These are phyloP conservation scores for Sugiyamaella qingdaonensis DNA, from an alignment of 805 yeast genomes.

Conservation along the genomic window DNA sequence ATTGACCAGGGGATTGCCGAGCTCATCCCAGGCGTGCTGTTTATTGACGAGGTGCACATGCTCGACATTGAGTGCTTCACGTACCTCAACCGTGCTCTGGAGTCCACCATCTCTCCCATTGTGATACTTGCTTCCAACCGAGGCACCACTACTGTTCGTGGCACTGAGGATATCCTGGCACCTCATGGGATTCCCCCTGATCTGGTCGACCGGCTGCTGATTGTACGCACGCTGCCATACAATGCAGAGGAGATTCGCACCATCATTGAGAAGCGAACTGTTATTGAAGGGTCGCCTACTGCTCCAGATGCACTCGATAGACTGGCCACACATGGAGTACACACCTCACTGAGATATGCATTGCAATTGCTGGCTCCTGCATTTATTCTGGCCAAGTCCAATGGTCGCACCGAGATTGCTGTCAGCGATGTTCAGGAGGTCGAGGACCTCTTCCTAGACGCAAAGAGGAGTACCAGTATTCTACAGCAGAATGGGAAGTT, in stretches of 20 bases:
- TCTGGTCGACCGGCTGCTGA: conserved; percentile 83
- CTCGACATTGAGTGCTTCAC: conserved; percentile 96
- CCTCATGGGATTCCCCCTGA: conserved; percentile 98
- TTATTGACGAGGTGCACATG: conserved; percentile 98
- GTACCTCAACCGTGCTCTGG: conserved; percentile 88
- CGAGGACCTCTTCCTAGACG: conserved; percentile 77
- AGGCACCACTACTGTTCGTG: conserved; percentile 87
- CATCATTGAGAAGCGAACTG: conserved; percentile 78
- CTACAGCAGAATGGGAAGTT: conserved; percentile 40
- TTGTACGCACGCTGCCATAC: conserved; percentile 91
- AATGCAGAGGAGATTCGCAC: conserved; percentile 72
- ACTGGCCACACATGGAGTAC: conserved; percentile 68
- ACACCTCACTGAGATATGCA: conserved; percentile 84
- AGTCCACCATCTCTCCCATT: conserved; percentile 86
- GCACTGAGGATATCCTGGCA: conserved; percentile 75
- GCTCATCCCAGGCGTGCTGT: conserved; percentile 93
- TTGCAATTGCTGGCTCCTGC: conserved; percentile 89
- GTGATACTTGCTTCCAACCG: conserved; percentile 95
- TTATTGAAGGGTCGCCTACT: conserved; percentile 67
- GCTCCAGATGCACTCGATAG: conserved; percentile 65
- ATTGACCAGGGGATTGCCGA: conserved; percentile 98
- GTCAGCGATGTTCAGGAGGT: conserved; percentile 80
- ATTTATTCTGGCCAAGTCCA: conserved; percentile 70
- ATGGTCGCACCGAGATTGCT: conserved; percentile 64
- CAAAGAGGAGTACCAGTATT: conserved; percentile 71